Evolutionary conservation across 116 monocot genomes (phyloP).

Genomic region (Dioscorea cayenensis): DNA sequence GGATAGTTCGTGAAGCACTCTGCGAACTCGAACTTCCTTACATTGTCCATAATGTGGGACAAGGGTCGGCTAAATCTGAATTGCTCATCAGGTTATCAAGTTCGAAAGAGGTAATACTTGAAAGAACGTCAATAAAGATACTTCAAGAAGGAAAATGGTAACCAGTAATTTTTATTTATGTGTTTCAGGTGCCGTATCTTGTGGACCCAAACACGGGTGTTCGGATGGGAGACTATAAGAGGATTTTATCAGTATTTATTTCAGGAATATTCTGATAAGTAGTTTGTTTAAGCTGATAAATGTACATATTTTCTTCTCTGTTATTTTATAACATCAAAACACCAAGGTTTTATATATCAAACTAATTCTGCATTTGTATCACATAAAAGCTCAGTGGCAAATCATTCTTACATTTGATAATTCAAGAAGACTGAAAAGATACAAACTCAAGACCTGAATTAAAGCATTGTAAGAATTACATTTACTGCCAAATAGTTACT

Average conservation of each 20-base stretch:
- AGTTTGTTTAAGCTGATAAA: not conserved
- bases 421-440: too few species aligned
- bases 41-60: conserved; percentile 70
- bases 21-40: conserved; percentile 91
- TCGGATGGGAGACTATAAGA: conserved; percentile 56
- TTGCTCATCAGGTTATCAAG: conserved; percentile 45
- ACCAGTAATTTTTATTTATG: not conserved
- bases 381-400: too few species aligned
- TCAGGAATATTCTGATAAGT: conserved; percentile 35
- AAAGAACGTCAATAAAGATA: not conserved
- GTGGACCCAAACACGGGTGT: conserved; percentile 67
- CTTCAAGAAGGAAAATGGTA: not conserved
- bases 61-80: conserved; percentile 57
- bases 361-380: too few species aligned
- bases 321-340: too few species aligned
- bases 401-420: too few species aligned
- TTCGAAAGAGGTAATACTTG: conserved; percentile 47
- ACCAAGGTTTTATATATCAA: too few species aligned
- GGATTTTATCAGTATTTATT: conserved; percentile 63
- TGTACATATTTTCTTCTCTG: too few species aligned
- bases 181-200: conserved; percentile 67
- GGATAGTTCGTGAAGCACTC: conserved; percentile 81
- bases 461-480: too few species aligned
- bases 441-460: too few species aligned
- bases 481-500: too few species aligned